Evolutionary conservation across 2,329 filamentous ascomycete species (phyloP).

Genomic region (Microdochium bolleyi): DNA sequence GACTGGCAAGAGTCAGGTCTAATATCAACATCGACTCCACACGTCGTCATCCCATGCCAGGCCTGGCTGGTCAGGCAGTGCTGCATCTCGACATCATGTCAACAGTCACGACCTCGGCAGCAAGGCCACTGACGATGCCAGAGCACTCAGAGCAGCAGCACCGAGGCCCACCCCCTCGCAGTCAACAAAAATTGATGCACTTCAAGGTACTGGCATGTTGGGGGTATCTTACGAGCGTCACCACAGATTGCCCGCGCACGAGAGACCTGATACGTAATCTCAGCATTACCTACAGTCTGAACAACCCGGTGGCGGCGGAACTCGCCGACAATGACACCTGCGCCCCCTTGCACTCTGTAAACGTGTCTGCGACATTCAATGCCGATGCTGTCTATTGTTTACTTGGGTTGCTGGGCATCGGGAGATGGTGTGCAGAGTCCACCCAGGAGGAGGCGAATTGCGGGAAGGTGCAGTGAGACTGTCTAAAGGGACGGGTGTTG

Average conservation of each 20-base stretch:
- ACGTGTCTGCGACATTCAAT: not conserved
- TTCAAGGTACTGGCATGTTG: too few relatives aligned
- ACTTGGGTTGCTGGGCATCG: not conserved
- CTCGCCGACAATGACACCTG: too few relatives aligned
- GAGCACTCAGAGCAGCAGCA: too few relatives aligned
- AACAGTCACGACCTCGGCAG: not conserved
- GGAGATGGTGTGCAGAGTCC: not conserved
- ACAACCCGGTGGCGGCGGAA: too few relatives aligned
- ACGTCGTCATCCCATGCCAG: not conserved
- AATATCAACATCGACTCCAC: not conserved
- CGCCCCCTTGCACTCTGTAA: too few relatives aligned
- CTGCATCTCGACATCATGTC: not conserved
- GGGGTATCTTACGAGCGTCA: too few relatives aligned
- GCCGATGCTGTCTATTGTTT: not conserved
- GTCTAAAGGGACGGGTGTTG: not conserved
- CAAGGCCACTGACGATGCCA: too few relatives aligned
- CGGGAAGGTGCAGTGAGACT: not conserved
- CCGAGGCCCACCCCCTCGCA: too few relatives aligned
- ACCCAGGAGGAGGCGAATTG: not conserved
- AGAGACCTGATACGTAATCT: too few relatives aligned
- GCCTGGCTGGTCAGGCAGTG: not conserved
- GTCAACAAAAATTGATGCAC: too few relatives aligned
- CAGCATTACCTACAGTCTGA: too few relatives aligned
- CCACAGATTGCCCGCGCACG: too few relatives aligned
- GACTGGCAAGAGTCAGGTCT: not conserved